These are phyloP conservation scores for Mycena olivaceomarginata DNA, from an alignment of 768 basidiomycete genomes.

Conservation along the genomic window DNA sequence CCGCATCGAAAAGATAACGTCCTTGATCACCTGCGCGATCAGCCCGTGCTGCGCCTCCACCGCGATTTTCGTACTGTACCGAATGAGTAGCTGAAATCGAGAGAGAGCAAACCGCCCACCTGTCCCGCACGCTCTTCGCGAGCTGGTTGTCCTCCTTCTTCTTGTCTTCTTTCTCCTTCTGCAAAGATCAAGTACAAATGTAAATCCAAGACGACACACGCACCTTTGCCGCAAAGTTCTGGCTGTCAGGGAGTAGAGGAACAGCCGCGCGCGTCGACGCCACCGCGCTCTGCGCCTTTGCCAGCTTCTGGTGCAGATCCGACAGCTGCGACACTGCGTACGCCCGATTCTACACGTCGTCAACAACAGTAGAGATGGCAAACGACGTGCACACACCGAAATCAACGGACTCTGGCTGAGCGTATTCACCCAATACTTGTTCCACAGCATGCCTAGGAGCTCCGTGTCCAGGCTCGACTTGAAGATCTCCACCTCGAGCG, in stretches of 20 bases:
- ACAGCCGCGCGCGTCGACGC: slow-evolving; percentile 74
- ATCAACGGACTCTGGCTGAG: slow-evolving; percentile 95
- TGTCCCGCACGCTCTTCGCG: slow-evolving; percentile 93
- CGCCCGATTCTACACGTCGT: slow-evolving; percentile 85
- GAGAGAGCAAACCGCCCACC: slow-evolving; percentile 62
- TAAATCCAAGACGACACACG: slow-evolving; percentile 15
- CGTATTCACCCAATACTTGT: slow-evolving; percentile 99
- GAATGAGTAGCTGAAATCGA: slow-evolving; percentile 8
- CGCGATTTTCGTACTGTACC: slow-evolving; percentile 87
- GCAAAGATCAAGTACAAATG: slow-evolving; percentile 43
- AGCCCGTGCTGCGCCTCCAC: slow-evolving; percentile 96
- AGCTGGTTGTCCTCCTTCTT: slow-evolving; percentile 94
- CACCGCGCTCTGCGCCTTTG: slow-evolving; percentile 79
- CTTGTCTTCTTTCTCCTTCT: slow-evolving; percentile 79
- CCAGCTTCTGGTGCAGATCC: slow-evolving; percentile 93
- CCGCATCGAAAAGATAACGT: slow-evolving; percentile 88
- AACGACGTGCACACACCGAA: slow-evolving; percentile 72
- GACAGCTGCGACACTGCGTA: slow-evolving; percentile 94
- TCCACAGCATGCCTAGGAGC: slow-evolving; percentile 94
- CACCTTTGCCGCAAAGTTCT: slow-evolving; percentile 64
- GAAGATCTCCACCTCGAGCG: slow-evolving; percentile 95
- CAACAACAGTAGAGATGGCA: neutral
- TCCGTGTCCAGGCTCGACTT: slow-evolving; percentile 93
- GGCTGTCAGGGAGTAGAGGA: slow-evolving; percentile 71
- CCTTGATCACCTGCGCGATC: slow-evolving; percentile 95